Percentiles rank a stretch among this genome's conserved stretches.
Evolutionary conservation across 2,329 filamentous ascomycete species (phyloP).

Genomic region (Beauveria sp.): DNA sequence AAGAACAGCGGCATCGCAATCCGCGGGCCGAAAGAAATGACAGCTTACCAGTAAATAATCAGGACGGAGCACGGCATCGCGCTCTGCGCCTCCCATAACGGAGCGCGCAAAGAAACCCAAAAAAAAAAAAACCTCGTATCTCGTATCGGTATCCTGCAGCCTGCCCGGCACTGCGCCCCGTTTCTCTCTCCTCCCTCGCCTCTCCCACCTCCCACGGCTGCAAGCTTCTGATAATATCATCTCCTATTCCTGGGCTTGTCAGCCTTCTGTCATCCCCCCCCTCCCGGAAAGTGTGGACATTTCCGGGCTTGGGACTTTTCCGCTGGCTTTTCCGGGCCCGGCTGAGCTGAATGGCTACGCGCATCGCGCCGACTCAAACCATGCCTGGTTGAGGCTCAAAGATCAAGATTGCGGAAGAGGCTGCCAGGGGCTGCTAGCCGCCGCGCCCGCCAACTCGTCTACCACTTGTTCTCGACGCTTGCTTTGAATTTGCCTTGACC

Average conservation of each 20-base stretch:
- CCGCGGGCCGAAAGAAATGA: too few relatives aligned
- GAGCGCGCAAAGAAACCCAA: too few relatives aligned
- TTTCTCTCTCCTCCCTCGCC: neutral
- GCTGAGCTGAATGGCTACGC: neutral
- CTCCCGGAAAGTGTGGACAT: neutral
- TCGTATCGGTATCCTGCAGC: slow-evolving; percentile 2
- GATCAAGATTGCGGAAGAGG: neutral
- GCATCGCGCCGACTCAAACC: neutral
- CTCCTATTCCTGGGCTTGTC: too few relatives aligned
- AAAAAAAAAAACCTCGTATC: neutral
- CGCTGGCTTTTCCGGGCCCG: neutral
- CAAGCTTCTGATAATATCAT: neutral
- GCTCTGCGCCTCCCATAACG: too few relatives aligned
- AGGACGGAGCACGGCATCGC: too few relatives aligned
- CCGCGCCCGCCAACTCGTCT: neutral
- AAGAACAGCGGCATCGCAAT: too few relatives aligned
- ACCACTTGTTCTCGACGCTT: too few relatives aligned
- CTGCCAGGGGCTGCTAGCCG: neutral
- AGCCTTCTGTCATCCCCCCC: too few relatives aligned
- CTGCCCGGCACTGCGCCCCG: neutral
- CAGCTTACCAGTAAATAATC: too few relatives aligned
- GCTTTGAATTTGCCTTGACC: neutral
- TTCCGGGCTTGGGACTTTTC: neutral
- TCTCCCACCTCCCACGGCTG: neutral
- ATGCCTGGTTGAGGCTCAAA: neutral